These are phyloP conservation scores for Eimeria falciformis DNA, from an alignment of 169 alveolate genomes.

Conservation along the genomic window DNA sequence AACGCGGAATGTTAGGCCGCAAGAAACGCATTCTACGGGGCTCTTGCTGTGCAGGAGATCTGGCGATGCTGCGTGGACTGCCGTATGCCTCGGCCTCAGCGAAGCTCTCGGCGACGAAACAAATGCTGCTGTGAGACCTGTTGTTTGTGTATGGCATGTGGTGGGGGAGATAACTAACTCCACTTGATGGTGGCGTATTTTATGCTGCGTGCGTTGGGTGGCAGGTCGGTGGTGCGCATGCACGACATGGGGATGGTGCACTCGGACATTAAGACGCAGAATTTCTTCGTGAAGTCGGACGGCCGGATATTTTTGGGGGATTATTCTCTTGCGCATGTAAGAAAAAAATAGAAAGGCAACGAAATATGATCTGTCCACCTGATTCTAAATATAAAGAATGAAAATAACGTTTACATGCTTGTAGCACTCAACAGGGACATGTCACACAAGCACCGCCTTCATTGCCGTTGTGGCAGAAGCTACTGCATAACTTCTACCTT, in stretches of 20 bases:
- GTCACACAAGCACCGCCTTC: background rate
- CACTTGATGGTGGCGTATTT: background rate
- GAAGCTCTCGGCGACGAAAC: slow-evolving; percentile 58
- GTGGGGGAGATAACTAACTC: background rate
- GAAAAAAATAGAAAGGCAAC: too few species aligned
- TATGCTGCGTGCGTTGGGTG: background rate
- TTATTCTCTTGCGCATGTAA: slow-evolving; percentile 58
- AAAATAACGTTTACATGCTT: too few species aligned
- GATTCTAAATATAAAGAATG: background rate
- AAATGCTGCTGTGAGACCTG: slow-evolving; percentile 38
- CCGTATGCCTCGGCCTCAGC: slow-evolving; percentile 21
- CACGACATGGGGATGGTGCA: slow-evolving; percentile 71
- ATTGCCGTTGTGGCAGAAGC: background rate
- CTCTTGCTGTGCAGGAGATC: slow-evolving; percentile 65
- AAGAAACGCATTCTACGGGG: too few species aligned
- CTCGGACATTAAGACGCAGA: slow-evolving; percentile 48
- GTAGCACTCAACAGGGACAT: background rate
- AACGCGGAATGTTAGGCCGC: too few species aligned
- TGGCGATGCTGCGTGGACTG: slow-evolving; percentile 25
- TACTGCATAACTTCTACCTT: too few species aligned
- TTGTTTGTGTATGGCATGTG: background rate
- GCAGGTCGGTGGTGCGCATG: slow-evolving; percentile 46
- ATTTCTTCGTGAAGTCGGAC: slow-evolving; percentile 40
- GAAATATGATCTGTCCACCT: background rate
- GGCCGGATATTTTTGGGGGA: slow-evolving; percentile 65